A percentile compares a stretch with the other conserved stretches of the same genome.
These are phyloP conservation scores for Chaetomium sp. DNA, from an alignment of 2,329 filamentous ascomycete species.

Conservation along the genomic window DNA sequence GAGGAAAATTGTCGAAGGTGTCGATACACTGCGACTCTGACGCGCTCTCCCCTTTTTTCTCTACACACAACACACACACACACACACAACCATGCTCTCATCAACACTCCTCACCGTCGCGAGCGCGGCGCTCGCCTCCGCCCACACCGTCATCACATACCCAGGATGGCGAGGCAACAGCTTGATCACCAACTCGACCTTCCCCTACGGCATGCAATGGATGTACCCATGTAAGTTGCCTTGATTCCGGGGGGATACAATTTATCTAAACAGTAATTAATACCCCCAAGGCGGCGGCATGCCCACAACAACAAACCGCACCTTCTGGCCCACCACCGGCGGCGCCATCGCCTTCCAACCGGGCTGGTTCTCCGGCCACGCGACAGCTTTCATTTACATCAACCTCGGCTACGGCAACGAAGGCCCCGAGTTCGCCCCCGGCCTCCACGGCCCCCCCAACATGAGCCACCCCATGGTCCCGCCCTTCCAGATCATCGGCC, in stretches of 20 bases:
- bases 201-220: conserved; percentile 92
- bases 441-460: conserved; percentile 59
- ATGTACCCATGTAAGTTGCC: conserved; percentile 76
- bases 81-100: conserved; percentile 37
- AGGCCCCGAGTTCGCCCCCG: conserved; percentile 39
- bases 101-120: conserved; percentile 40
- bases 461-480: conserved; percentile 79
- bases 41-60: not conserved
- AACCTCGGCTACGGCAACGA: conserved; percentile 80
- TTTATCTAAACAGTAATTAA: not conserved
- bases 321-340: conserved; percentile 82
- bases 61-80: conserved; percentile 6
- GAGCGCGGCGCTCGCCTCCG: conserved; percentile 46
- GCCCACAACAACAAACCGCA: conserved; percentile 69
- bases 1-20: too few relatives aligned
- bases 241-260: not conserved
- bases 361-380: conserved; percentile 91
- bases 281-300: conserved; percentile 69
- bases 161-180: conserved; percentile 85
- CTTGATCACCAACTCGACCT: conserved; percentile 69
- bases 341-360: conserved; percentile 88
- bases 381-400: conserved; percentile 76
- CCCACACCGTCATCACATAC: conserved; percentile 81
- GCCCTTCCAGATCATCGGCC: conserved; percentile 77
- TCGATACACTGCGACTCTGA: too few relatives aligned